These are phyloP conservation scores for Coemansia reversa DNA, from an alignment of 192 early-diverging fungal species.

Conservation along the genomic window DNA sequence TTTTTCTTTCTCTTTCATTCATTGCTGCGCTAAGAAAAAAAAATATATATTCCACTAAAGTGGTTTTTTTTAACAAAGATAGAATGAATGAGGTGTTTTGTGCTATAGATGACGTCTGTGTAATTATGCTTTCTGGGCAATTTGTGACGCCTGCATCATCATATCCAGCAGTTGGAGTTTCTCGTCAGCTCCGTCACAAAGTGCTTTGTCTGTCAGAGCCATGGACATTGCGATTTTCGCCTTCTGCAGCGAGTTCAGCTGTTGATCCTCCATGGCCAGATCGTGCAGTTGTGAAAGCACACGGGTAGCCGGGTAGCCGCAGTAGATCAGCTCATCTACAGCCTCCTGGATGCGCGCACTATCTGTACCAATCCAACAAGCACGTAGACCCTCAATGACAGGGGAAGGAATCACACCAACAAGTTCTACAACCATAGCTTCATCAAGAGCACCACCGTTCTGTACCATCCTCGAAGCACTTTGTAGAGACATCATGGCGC, in stretches of 20 bases:
- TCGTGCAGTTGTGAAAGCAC: constrained; percentile 76
- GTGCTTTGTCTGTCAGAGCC: constrained; percentile 66
- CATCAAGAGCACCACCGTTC: constrained; percentile 38
- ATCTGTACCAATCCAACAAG: constrained; percentile 55
- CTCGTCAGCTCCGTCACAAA: constrained; percentile 89
- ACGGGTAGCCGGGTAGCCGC: constrained; percentile 75
- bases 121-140: constrained; percentile 20
- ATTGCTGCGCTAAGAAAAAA: background rate
- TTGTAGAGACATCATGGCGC: constrained; percentile 90
- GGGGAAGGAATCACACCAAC: constrained; percentile 70
- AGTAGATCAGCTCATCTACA: constrained; percentile 61
- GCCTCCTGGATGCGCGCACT: constrained; percentile 52
- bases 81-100: background rate
- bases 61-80: background rate
- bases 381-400: constrained; percentile 63
- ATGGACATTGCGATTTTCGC: constrained; percentile 66
- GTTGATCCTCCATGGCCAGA: constrained; percentile 59
- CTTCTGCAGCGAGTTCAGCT: constrained; percentile 70
- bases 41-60: background rate
- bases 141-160: constrained; percentile 56
- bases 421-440: constrained; percentile 67
- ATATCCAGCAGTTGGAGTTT: constrained; percentile 78
- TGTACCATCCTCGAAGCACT: constrained; percentile 69
- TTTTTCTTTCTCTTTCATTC: background rate
- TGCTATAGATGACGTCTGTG: background rate